phyloP scores from a whole-genome alignment of 306 rosid species.

The Parietaria judaica region DNA sequence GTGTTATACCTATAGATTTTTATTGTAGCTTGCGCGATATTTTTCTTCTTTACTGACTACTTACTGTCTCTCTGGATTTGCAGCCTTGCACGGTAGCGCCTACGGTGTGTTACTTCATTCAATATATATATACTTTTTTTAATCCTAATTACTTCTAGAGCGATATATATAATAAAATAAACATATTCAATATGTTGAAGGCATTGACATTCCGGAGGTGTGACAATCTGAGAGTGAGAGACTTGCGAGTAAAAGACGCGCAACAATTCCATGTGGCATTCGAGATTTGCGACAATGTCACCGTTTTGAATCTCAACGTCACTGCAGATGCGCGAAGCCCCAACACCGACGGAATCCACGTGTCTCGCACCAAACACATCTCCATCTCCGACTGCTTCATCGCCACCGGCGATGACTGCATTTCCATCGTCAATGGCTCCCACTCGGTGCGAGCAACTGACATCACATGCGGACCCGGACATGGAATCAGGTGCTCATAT shows the following conservation, averaged over 20 bases:
- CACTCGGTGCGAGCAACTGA: constrained; percentile 29
- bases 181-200: constrained; percentile 21
- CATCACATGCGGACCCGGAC: constrained; percentile 65
- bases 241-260: constrained; percentile 35
- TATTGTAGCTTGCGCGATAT: too few relatives aligned
- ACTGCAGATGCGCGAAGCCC: constrained; percentile 60
- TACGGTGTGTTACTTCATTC: too few relatives aligned
- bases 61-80: not conserved
- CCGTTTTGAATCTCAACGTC: constrained; percentile 31
- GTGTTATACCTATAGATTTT: too few relatives aligned
- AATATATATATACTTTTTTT: not conserved
- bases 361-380: constrained; percentile 39
- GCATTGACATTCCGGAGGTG: constrained; percentile 52
- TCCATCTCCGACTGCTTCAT: not conserved
- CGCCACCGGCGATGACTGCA: constrained; percentile 39
- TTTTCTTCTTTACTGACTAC: too few relatives aligned
- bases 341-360: constrained; percentile 78
- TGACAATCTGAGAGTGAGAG: constrained; percentile 32
- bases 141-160: too few relatives aligned
- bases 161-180: not conserved
- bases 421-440: constrained; percentile 57
- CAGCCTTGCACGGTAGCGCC: too few relatives aligned
- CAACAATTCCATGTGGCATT: constrained; percentile 57
- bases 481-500: constrained; percentile 47
- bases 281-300: constrained; percentile 31